Conservation (phyloP, 228 moss, liverwort and hornwort species). For the Sphagnum fallax region DNA sequence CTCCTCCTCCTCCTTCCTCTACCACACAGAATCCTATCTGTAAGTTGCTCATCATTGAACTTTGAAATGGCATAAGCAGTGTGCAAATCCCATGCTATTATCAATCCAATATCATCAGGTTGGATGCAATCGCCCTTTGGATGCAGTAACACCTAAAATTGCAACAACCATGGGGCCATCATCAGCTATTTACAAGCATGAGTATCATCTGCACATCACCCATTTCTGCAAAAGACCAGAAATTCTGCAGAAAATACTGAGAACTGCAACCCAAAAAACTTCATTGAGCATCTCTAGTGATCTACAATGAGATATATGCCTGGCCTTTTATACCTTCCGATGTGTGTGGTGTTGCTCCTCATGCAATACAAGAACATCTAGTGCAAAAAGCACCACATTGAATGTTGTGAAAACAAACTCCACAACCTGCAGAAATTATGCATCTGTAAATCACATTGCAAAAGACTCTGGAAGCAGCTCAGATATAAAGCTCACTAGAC, state of each 20-base stretch:
- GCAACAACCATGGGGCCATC: neutral
- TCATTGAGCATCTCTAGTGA: neutral
- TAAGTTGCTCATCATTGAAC: constrained; percentile 5
- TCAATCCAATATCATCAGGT: constrained; percentile 38
- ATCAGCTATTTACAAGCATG: neutral
- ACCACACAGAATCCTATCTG: neutral
- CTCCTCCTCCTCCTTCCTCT: neutral
- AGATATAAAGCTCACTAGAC: neutral
- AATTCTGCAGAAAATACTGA: no score
- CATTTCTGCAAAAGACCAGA: no score
- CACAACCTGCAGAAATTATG: constrained; percentile 24
- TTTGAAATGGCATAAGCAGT: constrained; percentile 29
- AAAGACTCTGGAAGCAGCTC: neutral
- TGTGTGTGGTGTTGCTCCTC: constrained; percentile 3
- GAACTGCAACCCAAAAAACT: neutral
- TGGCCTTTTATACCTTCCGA: neutral
- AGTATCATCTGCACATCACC: no score
- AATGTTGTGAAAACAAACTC: constrained; percentile 30
- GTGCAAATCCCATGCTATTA: constrained; percentile 33
- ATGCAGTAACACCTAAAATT: constrained; percentile 25
- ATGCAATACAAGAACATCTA: constrained; percentile 22
- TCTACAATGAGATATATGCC: neutral
- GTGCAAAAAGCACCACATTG: constrained; percentile 27
- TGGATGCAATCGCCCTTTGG: constrained; percentile 33
- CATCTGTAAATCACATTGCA: neutral